phyloP scores from a whole-genome alignment of 2,329 filamentous ascomycete genomes.

The Fusarium musae region DNA sequence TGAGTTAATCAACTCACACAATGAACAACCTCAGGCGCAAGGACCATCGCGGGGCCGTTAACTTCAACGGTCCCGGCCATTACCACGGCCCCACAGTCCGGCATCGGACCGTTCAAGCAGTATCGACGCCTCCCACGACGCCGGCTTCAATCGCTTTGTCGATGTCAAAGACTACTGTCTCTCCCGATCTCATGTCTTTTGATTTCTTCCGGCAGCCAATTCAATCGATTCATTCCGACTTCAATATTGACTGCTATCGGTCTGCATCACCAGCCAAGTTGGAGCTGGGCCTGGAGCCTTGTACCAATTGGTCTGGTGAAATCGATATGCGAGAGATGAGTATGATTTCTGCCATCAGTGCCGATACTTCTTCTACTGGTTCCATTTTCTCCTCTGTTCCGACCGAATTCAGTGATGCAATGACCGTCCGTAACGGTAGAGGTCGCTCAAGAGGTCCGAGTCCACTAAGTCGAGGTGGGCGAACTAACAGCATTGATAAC shows the following conservation, averaged over 20 bases:
- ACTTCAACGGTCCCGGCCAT: background rate
- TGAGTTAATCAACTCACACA: background rate
- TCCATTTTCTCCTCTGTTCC: constrained; percentile 47
- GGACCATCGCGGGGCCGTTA: constrained; percentile 14
- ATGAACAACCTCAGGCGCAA: constrained; percentile 22
- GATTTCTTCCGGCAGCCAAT: background rate
- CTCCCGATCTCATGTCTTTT: background rate
- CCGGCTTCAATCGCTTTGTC: background rate
- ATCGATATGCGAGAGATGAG: constrained; percentile 35
- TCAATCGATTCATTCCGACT: background rate
- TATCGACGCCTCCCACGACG: constrained; percentile 9
- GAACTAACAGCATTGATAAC: constrained; percentile 23
- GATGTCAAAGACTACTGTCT: background rate
- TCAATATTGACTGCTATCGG: constrained; percentile 19
- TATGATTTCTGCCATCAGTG: constrained; percentile 37
- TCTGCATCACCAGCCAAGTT: constrained; percentile 24
- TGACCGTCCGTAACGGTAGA: constrained; percentile 22
- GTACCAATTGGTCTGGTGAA: constrained; percentile 8
- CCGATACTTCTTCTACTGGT: constrained; percentile 46
- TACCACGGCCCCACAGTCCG: constrained; percentile 28
- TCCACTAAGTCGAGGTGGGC: constrained; percentile 29
- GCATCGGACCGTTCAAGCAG: constrained; percentile 16
- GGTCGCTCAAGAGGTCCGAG: constrained; percentile 41
- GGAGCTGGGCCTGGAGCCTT: constrained; percentile 17
- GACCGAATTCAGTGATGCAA: constrained; percentile 44